Evolutionary conservation across 2,329 filamentous ascomycete genomes (phyloP), one percentile per base, ranked within the genome.

Genomic region (Cordyceps farinosa): DNA sequence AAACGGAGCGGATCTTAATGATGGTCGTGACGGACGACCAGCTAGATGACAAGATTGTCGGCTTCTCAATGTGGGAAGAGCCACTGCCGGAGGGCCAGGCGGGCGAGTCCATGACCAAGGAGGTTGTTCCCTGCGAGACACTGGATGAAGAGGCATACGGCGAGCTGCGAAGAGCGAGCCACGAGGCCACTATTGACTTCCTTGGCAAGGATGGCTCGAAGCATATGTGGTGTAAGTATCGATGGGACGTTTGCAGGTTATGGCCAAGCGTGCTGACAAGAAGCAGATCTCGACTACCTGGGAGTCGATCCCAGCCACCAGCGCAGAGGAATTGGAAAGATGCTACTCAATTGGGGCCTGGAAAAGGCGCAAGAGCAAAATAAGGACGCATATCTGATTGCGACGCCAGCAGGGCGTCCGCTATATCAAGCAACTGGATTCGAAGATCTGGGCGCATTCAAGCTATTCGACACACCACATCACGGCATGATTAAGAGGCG

Each of bases 41-140:
- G 9, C 47, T 61, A 10, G 55, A 48, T 45, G 62, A 44, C 36
- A 30, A 59, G 47, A 62, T 69, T 3, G 68, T 69, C 32, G 68
- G 67, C 15, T 68, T 65, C 57, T 66, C 63, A 2, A 65, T 68
- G 62, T 69, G 68, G 68, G 63, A 66, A n/a, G 55, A 64, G 29
- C 62, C 66, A 17, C 56, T 56, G 13, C 48, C 40, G 15, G 58
- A 50, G 10, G 55, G 38, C n/a, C 48, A 63, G 38, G 59, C 42
- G 29, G 64, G 65, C 13, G 64, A 64, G 40, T 51, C 44, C 11
- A 53, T 47, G 50, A 34, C 38, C 45, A 52, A 52, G 44, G 32
- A 22, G 10, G 22, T 55, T 27, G 44, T 60, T 13, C 52, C 61
- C 27, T 60, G 51, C 32, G 61, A 64, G 11, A 64, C 53, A 15